Evolutionary conservation across 2,329 filamentous ascomycete genomes (phyloP).

Genomic region (Botrytis tulipae): DNA sequence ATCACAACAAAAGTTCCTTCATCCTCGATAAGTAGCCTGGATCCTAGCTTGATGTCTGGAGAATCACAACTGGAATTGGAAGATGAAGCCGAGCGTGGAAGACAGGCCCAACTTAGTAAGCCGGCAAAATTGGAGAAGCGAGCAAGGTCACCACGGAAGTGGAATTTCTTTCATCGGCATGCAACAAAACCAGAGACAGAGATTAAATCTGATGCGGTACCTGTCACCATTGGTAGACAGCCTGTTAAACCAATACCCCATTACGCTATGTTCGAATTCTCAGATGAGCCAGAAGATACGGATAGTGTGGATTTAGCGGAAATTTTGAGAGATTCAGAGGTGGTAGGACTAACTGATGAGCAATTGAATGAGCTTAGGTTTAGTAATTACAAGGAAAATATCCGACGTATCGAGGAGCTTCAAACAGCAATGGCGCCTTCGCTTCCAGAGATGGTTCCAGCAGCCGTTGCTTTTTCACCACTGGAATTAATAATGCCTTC

Average conservation of each 20-base stretch:
- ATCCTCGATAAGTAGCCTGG: conserved; percentile 55
- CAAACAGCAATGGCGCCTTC: conserved; percentile 22
- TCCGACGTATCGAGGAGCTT: conserved; percentile 29
- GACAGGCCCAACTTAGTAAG: conserved; percentile 27
- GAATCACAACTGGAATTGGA: conserved; percentile 48
- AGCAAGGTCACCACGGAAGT: conserved; percentile 54
- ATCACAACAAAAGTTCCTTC: conserved; percentile 43
- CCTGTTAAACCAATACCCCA: conserved; percentile 52
- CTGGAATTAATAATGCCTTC: conserved; percentile 29
- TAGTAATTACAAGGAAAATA: conserved; percentile 33
- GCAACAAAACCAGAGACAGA: conserved; percentile 42
- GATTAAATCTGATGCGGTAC: conserved; percentile 44
- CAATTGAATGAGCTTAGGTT: conserved; percentile 37
- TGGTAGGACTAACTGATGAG: conserved; percentile 34
- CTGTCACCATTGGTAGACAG: conserved; percentile 47
- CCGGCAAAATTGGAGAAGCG: conserved; percentile 58
- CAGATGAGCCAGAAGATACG: conserved; percentile 44
- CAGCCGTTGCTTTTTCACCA: conserved; percentile 26
- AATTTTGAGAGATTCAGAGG: conserved; percentile 49
- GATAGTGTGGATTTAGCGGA: conserved; percentile 44
- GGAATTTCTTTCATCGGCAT: conserved; percentile 62
- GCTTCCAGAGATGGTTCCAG: conserved; percentile 14
- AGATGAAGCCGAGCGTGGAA: conserved; percentile 40
- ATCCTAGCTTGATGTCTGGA: conserved; percentile 57
- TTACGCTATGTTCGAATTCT: conserved; percentile 61